These are phyloP conservation scores for Oligophagozyma castellii DNA, from an alignment of 1,139 yeast genomes.

Conservation along the genomic window DNA sequence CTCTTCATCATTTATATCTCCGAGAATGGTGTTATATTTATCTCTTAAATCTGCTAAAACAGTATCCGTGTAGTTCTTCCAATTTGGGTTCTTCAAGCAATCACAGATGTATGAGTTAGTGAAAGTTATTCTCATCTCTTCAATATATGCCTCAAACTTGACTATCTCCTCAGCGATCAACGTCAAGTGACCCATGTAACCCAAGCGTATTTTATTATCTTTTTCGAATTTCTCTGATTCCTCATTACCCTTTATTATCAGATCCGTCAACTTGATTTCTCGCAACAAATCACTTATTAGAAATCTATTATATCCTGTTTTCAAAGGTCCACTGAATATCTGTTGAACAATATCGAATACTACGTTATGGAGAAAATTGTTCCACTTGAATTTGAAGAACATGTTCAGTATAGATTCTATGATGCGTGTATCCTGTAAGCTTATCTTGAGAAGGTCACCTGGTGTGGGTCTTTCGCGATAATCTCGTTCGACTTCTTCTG, in stretches of 20 bases:
- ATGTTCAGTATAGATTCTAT: slow-evolving; percentile 64
- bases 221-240: slow-evolving; percentile 59
- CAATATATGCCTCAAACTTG: slow-evolving; percentile 44
- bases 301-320: slow-evolving; percentile 73
- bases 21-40: slow-evolving; percentile 88
- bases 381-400: slow-evolving; percentile 96
- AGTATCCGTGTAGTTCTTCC: slow-evolving; percentile 79
- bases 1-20: slow-evolving; percentile 40
- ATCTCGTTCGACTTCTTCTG: slow-evolving; percentile 15
- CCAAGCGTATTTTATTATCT: slow-evolving; percentile 50
- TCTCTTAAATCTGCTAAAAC: slow-evolving; percentile 81
- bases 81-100: slow-evolving; percentile 35
- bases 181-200: slow-evolving; percentile 96
- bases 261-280: slow-evolving; percentile 65
- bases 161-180: slow-evolving; percentile 95
- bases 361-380: slow-evolving; percentile 90
- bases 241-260: slow-evolving; percentile 72
- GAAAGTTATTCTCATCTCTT: slow-evolving; percentile 25
- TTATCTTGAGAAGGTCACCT: slow-evolving; percentile 80
- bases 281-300: slow-evolving; percentile 76
- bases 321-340: slow-evolving; percentile 86
- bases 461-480: slow-evolving; percentile 55
- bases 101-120: slow-evolving; percentile 18
- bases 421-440: slow-evolving; percentile 70
- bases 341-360: slow-evolving; percentile 97